Base-by-base conservation (phyloP, 306 rosid species). In the Alnus glutinosa region DNA sequence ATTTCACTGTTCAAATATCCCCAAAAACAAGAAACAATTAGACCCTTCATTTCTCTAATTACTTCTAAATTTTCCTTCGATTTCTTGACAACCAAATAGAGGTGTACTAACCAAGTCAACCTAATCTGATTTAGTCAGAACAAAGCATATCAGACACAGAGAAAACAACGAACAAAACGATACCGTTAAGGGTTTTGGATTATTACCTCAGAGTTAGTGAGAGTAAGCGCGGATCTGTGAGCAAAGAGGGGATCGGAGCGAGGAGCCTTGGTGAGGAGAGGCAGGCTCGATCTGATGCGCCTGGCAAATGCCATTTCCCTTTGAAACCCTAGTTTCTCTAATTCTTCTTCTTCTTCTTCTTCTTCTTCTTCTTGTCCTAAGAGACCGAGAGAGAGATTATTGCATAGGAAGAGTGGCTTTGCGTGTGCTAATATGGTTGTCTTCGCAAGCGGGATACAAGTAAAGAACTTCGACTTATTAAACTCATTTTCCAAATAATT, bases 281-380 rank as follows among this genome's bases (percentile, higher is more conserved):
- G 79, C 52, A 89, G 74, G 75, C 89, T 86, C 84, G 96, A 90
- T 88, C 90, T 89, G 82, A 90, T 76, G 73, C 93, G 88, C 51
- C 83, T 72, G 78, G 74, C 82, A 23, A 83, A 74, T 68, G 96
- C 97, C 97, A 92, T 90, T 52, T 30, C 78, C 7, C 59, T 72
- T 16, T 1, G 10, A 75, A 92, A 89, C 90, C 97, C 94, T 87
- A 87, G 55, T 72, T 81, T 71, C 59, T 23, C 55, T 23, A 72
- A 39, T 73, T 50, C 73, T 69, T 81, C 47, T 75, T 66, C 78
- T 46, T 46, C 36, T 9, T n/a, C n/a, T n/a, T n/a, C n/a, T n/a
- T n/a, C n/a, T n/a, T 23, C 52, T 12, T 49, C 52, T 49, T 49
- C 7, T 42, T 42, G 7, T 72, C 1, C n/a, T 16, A 7, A 9